Evolutionary conservation across 2,329 filamentous ascomycete genomes (phyloP), one percentile per base, ranked within the genome.

Genomic region (Diaporthe vaccinii): DNA sequence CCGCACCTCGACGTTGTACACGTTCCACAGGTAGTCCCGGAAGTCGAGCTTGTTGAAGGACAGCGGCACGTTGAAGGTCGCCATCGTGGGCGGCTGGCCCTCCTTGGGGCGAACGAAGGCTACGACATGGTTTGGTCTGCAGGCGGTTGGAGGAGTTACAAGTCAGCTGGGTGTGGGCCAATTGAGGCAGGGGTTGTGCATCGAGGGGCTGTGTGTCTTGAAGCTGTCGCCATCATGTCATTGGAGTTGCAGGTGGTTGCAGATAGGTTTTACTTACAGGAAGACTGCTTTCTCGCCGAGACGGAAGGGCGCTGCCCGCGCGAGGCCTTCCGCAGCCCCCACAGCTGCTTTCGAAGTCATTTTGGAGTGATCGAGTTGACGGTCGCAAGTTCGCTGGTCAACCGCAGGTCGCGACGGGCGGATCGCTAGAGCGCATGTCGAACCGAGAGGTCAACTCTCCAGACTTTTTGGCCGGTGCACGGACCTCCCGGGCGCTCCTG

Each of bases 1-100:
- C 71, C 91, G 86, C 72, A 93, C 91, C 78, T 92, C 89, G 77
- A 98, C 92, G 76, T 90, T 89, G 88, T 99, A 99, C 58, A 91
- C 90, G 84, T 98, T 92, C 87, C 91, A 94, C 77, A 99, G 93
- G 87, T 98, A 99, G 87, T 98, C 96, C 84, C 95, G 94, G 57
- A 99, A 87, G 84, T 99, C 97, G 84, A 98, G 93, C 87, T 99
- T 99, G 89, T 95, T 98, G 89, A 98, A 95, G 80, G 91, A 92
- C 80, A 98, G 90, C 15, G 97, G 97, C 44, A 98, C 96, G 81
- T 93, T 89, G 91, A 99, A 99, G 80, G 92, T 93, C 78, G 96
- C 97, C 83, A 94, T 95, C 83, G 92, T 93, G 28, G 96, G 92
- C 10, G 94, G 93, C 72, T 94, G 90, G 79, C 90, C 88, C 41